Conservation (phyloP, 164 flowering plant genomes). For the Magnolia kwangsiensis region DNA sequence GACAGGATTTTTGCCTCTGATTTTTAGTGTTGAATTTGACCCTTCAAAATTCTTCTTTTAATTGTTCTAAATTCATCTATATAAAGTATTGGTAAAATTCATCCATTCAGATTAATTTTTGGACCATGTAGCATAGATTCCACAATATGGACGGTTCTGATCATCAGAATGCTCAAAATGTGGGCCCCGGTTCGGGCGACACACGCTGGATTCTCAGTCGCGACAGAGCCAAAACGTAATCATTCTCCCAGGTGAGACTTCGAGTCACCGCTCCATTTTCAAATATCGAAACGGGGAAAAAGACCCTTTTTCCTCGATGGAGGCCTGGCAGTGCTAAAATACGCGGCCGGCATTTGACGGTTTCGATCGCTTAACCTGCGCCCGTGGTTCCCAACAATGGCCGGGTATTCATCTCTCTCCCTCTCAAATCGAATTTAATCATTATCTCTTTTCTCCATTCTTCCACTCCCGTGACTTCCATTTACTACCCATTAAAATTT, state of each 20-base stretch:
- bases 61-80: no score
- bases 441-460: not conserved
- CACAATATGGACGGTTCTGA: no score
- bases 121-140: no score
- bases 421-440: not conserved
- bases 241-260: not conserved
- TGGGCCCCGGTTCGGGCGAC: no score
- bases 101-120: no score
- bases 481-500: not conserved
- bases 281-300: not conserved
- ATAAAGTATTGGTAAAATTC: no score
- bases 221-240: no score
- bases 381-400: not conserved
- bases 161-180: no score
- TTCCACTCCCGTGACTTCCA: not conserved
- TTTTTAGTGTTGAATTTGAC: no score
- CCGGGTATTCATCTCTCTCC: not conserved
- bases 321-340: not conserved
- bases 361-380: not conserved
- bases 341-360: not conserved
- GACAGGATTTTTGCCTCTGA: no score
- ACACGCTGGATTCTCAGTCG: no score
- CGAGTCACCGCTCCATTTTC: not conserved
- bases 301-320: not conserved
- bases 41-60: no score